phyloP scores from a whole-genome alignment of 805 yeast species.

The Monosporozyma servazzii region DNA sequence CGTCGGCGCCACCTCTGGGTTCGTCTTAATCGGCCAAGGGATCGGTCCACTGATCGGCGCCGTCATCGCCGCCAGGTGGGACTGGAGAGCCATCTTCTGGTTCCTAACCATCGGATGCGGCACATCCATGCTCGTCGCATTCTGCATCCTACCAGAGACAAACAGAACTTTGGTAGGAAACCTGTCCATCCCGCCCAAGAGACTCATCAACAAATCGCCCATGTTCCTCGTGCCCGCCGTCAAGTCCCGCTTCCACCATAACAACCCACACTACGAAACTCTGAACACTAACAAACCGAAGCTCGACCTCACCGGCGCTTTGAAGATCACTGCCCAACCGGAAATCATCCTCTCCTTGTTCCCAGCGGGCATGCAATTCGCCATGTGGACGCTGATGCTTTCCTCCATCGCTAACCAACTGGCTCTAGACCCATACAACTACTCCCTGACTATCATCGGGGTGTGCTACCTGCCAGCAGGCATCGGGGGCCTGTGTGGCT shows the following conservation, averaged over 20 bases:
- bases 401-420: conserved; percentile 54
- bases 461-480: conserved; percentile 70
- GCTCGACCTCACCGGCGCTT: conserved; percentile 31
- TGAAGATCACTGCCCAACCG: conserved; percentile 35
- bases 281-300: conserved; percentile 18
- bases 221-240: conserved; percentile 26
- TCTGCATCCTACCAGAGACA: conserved; percentile 60
- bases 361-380: conserved; percentile 54
- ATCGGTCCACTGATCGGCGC: conserved; percentile 62
- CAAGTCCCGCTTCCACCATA: conserved; percentile 17
- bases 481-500: conserved; percentile 53
- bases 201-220: conserved; percentile 37
- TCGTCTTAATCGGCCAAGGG: conserved; percentile 63
- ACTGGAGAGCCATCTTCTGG: conserved; percentile 76
- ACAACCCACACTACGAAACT: conserved; percentile 26
- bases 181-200: conserved; percentile 49
- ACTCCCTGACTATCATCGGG: conserved; percentile 50
- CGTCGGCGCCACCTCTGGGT: conserved; percentile 56
- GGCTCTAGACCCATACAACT: conserved; percentile 38
- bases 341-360: conserved; percentile 44
- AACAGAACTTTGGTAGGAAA: conserved; percentile 63
- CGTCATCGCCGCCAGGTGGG: conserved; percentile 33
- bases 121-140: conserved; percentile 28
- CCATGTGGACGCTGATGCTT: conserved; percentile 61
- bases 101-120: conserved; percentile 61